Percentiles rank a stretch among this genome's conserved stretches.
Evolutionary conservation across 495 filamentous ascomycete species (phyloP).

Genomic region (Emericellopsis terricola): DNA sequence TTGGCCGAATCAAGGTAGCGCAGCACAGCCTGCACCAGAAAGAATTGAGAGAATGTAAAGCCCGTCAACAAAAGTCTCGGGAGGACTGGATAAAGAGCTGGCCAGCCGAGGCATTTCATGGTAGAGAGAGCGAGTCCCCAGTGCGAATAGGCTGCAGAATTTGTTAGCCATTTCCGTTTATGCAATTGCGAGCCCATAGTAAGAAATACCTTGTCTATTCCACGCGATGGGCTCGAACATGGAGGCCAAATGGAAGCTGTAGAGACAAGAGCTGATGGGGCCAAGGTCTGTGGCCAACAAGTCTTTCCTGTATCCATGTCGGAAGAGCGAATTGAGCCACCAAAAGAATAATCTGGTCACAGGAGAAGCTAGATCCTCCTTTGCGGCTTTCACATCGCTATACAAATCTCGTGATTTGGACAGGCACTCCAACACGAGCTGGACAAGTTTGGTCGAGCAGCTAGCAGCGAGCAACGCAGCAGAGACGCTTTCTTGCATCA

Average conservation of each 20-base stretch:
- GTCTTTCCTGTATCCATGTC: background rate
- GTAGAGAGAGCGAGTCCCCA: background rate
- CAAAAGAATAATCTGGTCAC: background rate
- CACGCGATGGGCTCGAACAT: too few relatives aligned
- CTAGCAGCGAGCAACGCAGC: background rate
- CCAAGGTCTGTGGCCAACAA: background rate
- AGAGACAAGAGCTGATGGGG: background rate
- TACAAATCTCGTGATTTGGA: background rate
- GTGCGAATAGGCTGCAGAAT: background rate
- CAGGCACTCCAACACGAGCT: background rate
- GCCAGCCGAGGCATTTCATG: background rate
- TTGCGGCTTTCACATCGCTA: background rate
- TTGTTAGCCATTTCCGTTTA: too few relatives aligned
- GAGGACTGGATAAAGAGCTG: background rate
- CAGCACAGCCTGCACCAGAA: background rate
- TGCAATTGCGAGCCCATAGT: too few relatives aligned
- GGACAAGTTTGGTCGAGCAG: background rate
- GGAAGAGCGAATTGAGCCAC: background rate
- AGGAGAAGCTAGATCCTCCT: background rate
- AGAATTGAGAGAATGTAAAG: background rate
- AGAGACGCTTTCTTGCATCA: background rate
- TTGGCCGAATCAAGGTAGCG: background rate
- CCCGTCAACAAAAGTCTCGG: background rate
- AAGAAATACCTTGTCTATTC: too few relatives aligned
- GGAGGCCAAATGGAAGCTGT: background rate